Evolutionary conservation across 2,329 filamentous ascomycete species (phyloP).

Genomic region (Beauveria sp.): DNA sequence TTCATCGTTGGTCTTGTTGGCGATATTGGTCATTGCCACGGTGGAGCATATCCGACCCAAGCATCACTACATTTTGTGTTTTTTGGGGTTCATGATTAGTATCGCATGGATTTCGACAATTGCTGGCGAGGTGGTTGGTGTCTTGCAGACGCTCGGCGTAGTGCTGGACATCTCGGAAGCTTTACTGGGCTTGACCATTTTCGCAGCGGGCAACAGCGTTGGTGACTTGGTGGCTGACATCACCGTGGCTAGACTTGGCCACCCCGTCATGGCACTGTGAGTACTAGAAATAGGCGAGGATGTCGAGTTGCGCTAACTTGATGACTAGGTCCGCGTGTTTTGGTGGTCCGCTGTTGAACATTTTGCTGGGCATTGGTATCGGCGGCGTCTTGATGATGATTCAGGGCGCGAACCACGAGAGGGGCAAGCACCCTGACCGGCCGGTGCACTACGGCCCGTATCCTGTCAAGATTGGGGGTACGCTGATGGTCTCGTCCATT

Average conservation of each 20-base stretch:
- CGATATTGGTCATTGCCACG: constrained; percentile 60
- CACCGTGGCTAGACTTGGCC: constrained; percentile 86
- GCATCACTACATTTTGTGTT: constrained; percentile 73
- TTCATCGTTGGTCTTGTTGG: constrained; percentile 59
- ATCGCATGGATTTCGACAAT: constrained; percentile 97
- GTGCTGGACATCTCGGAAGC: constrained; percentile 91
- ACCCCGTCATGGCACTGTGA: constrained; percentile 86
- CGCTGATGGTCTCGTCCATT: constrained; percentile 76
- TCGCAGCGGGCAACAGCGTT: constrained; percentile 91
- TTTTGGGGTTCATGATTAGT: constrained; percentile 82
- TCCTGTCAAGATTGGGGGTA: constrained; percentile 74
- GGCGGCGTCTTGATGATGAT: constrained; percentile 85
- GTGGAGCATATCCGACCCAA: constrained; percentile 58
- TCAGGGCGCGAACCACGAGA: constrained; percentile 55
- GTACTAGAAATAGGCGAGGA: constrained; percentile 21
- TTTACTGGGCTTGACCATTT: constrained; percentile 88
- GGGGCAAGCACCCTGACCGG: constrained; percentile 58
- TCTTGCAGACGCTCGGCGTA: constrained; percentile 87
- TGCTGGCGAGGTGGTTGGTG: constrained; percentile 89
- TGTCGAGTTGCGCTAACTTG: not conserved
- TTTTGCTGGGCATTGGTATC: constrained; percentile 87
- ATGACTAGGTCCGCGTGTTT: constrained; percentile 71
- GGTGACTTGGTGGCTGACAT: constrained; percentile 93
- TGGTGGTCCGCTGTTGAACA: constrained; percentile 97
- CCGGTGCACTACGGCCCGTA: constrained; percentile 67